These are phyloP conservation scores for Dendryphion nanum DNA, from an alignment of 2,329 filamentous ascomycete genomes.

Conservation along the genomic window DNA sequence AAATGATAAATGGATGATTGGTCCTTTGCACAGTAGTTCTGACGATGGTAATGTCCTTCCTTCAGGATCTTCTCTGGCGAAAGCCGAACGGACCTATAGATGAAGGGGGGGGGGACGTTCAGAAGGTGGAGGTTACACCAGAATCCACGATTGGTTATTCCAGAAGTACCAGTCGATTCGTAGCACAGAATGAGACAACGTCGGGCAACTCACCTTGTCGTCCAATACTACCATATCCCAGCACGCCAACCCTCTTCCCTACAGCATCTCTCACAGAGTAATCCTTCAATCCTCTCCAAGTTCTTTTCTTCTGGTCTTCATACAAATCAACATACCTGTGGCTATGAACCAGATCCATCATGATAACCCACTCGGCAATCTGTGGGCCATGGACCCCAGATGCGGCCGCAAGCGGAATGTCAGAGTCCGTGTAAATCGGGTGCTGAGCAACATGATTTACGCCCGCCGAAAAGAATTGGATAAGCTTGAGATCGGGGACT, in stretches of 20 bases:
- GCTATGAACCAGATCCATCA: constrained; percentile 60
- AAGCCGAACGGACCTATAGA: too few relatives aligned
- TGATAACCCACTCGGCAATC: constrained; percentile 65
- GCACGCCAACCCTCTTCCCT: constrained; percentile 57
- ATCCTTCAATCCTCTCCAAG: constrained; percentile 47
- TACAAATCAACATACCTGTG: constrained; percentile 56
- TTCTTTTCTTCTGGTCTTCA: constrained; percentile 56
- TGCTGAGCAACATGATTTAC: constrained; percentile 54
- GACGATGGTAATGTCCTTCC: too few relatives aligned
- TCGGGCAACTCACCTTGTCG: constrained; percentile 54
- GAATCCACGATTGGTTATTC: too few relatives aligned
- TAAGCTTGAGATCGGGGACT: constrained; percentile 45
- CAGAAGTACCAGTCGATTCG: too few relatives aligned
- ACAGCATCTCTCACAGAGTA: constrained; percentile 53
- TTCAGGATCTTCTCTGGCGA: too few relatives aligned
- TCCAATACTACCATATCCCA: constrained; percentile 64
- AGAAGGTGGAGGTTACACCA: too few relatives aligned
- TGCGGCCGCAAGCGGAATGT: constrained; percentile 55
- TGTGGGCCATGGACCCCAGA: constrained; percentile 62
- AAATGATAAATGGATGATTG: too few relatives aligned
- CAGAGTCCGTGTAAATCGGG: constrained; percentile 53
- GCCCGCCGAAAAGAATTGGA: constrained; percentile 60
- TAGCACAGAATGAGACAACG: too few relatives aligned
- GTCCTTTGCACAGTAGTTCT: too few relatives aligned
- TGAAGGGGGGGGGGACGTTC: too few relatives aligned